Percentiles rank a stretch among this genome's conserved stretches.
Evolutionary conservation across 306 rosid species (phyloP).

Genomic region (Adenanthera pavonina): DNA sequence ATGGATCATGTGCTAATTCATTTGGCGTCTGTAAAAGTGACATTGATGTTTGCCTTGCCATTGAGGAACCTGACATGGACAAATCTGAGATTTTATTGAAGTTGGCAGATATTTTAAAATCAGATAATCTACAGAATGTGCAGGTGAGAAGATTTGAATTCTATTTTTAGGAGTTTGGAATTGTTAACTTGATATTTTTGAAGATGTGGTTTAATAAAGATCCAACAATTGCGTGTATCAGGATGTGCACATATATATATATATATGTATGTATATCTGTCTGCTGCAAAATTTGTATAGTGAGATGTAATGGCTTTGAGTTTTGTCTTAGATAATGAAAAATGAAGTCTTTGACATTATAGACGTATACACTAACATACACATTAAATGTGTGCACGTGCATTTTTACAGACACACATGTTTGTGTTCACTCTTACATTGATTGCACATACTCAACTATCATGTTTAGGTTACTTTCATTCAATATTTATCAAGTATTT

Average conservation of each 20-base stretch:
- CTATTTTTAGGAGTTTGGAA: slow-evolving; percentile 13
- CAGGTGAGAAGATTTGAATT: slow-evolving; percentile 64
- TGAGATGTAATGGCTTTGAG: slow-evolving; percentile 21
- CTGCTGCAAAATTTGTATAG: slow-evolving; percentile 5
- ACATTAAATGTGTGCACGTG: background rate
- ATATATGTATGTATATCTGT: background rate
- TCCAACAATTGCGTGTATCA: background rate
- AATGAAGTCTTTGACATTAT: background rate
- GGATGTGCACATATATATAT: background rate
- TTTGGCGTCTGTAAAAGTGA: slow-evolving; percentile 95
- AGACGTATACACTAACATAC: background rate
- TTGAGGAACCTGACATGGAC: slow-evolving; percentile 67
- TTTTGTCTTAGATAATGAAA: slow-evolving; percentile 7
- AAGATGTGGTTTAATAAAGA: slow-evolving; percentile 2
- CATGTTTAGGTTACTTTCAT: slow-evolving; percentile 9
- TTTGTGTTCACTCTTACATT: background rate
- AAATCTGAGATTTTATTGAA: slow-evolving; percentile 77
- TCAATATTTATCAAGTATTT: background rate
- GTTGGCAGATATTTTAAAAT: slow-evolving; percentile 83
- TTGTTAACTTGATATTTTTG: slow-evolving; percentile 5
- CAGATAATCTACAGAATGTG: slow-evolving; percentile 87
- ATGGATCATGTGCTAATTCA: slow-evolving; percentile 97
- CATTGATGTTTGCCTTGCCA: slow-evolving; percentile 90
- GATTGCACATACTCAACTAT: background rate
- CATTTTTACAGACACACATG: background rate